Base-by-base conservation (phyloP, 371 early-diverging fungal species). In the Syncephalastrum monosporum region DNA sequence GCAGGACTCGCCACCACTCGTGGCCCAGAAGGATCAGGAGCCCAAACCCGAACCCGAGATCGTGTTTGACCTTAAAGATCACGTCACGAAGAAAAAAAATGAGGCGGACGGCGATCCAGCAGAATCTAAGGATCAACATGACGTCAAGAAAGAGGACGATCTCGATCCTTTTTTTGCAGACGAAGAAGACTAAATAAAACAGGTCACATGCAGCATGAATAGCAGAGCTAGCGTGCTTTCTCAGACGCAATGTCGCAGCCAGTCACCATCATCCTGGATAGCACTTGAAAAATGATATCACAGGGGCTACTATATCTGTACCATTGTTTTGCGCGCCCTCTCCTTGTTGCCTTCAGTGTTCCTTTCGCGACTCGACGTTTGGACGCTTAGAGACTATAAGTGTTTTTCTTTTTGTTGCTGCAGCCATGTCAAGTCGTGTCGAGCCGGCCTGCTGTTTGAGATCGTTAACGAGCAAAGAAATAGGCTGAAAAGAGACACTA, bases 1-100 rank as follows among this genome's bases (percentile, higher is more conserved):
- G 23, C 59, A 60, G n/a, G 60, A 51, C 13, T 72, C 72, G 13
- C 76, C 72, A 16, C 68, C 68, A 13, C 69, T 5, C 69, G 66
- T 6, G 19, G 45, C 41, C 33, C 33, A 51, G 14, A 51, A 25
- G 50, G 41, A 38, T 41, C 21, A 50, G 57, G 48, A 56, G 14
- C 44, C 54, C 21, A 21, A 21, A 21, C 21, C 21, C 25, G 52
- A 59, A 33, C 42, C 63, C n/a, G 63, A 62, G 16, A 49, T 61
- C 24, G 56, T 61, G 56, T 66, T 66, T 59, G 67, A 61, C 43
- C 52, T 59, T 15, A 19, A 59, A 23, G 62, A 58, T 17, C 56
- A 60, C 23, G 19, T 60, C 25, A 50, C 48, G 21, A 45, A 25
- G 38, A 49, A 43, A 19, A 47, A 43, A n/a, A 55, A 47, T 5